Conservation (phyloP, 768 basidiomycete genomes). For the Rhodotorula sphaerocarpa region DNA sequence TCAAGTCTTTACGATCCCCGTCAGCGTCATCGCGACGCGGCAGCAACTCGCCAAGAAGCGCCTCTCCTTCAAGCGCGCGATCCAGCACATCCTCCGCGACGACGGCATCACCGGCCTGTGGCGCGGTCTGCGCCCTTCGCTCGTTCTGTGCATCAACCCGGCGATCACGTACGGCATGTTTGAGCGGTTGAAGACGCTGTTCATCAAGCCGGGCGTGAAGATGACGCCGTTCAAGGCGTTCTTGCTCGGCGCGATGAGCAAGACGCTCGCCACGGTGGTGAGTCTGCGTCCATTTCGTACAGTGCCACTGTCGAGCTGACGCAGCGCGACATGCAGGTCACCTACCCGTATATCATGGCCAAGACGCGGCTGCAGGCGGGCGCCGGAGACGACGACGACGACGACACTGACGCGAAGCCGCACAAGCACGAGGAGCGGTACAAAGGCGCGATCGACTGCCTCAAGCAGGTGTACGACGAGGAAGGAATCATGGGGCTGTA, state of each 20-base stretch:
- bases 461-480: slow-evolving; percentile 60
- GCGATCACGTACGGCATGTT: slow-evolving; percentile 85
- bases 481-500: slow-evolving; percentile 92
- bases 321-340: slow-evolving; percentile 62
- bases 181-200: slow-evolving; percentile 73
- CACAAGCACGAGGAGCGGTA: slow-evolving; percentile 47
- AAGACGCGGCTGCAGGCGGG: slow-evolving; percentile 29
- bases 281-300: slow-evolving; percentile 44
- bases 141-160: slow-evolving; percentile 94
- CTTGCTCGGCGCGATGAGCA: slow-evolving; percentile 79
- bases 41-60: slow-evolving; percentile 66
- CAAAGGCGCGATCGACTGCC: slow-evolving; percentile 67
- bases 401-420: slow-evolving; percentile 44
- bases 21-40: slow-evolving; percentile 91
- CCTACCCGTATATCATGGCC: slow-evolving; percentile 91
- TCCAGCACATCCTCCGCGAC: slow-evolving; percentile 75
- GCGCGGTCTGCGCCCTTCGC: slow-evolving; percentile 81
- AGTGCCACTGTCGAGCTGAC: too few relatives aligned
- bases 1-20: slow-evolving; percentile 96
- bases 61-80: slow-evolving; percentile 68
- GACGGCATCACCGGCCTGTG: slow-evolving; percentile 73
- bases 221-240: slow-evolving; percentile 73
- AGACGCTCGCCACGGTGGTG: slow-evolving; percentile 90
- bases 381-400: slow-evolving; percentile 58
- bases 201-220: slow-evolving; percentile 53